Base-by-base conservation (phyloP, 495 filamentous ascomycete genomes). In the Letharia columbiana region DNA sequence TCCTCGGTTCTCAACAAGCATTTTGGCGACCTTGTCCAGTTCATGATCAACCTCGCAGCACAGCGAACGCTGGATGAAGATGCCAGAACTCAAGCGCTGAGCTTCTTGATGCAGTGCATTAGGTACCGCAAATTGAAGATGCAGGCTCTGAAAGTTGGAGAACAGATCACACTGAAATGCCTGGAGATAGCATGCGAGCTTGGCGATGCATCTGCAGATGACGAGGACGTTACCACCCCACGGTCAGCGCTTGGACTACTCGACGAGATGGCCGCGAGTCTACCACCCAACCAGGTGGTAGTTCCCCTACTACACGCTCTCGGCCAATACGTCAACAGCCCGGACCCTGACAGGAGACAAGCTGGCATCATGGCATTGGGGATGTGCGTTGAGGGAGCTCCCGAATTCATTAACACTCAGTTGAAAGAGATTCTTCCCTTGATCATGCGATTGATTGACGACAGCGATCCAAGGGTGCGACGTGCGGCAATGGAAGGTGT, bases 111-210 rank as follows among this genome's bases (percentile, higher is more conserved):
- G 80, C 92, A 96, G 79, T 89, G 86, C 66, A 87, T 96, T 40
- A 87, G 88, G 63, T 97, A 92, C 81, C 86, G 93, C 68, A 94
- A 92, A 75, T 85, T 98, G 77, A 98, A 97, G 83, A 88, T 98
- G 71, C 94, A 97, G 76, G 87, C 83, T 62, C 86, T 95, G 74
- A 80, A 81, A 66, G 84, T 96, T 73, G 91, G 91, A 64, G 86
- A 91, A 75, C 84, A 91, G 75, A 85, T 98, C 63, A 96, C 92
- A 63, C 81, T 85, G 63, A 95, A 90, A 80, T 84, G 87, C 69
- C 79, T 98, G 72, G 81, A 92, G 65, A 93, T 98, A 66, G 87
- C 91, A 62, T 92, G 91, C 23, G 92, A 97, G 79, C 81, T 97
- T 23, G 86, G 85, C 33, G 89, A 91, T 58, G 79, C 86, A 31